Conservation (phyloP, 2,329 filamentous ascomycete genomes). For the Paraphoma chrysanthemicola region DNA sequence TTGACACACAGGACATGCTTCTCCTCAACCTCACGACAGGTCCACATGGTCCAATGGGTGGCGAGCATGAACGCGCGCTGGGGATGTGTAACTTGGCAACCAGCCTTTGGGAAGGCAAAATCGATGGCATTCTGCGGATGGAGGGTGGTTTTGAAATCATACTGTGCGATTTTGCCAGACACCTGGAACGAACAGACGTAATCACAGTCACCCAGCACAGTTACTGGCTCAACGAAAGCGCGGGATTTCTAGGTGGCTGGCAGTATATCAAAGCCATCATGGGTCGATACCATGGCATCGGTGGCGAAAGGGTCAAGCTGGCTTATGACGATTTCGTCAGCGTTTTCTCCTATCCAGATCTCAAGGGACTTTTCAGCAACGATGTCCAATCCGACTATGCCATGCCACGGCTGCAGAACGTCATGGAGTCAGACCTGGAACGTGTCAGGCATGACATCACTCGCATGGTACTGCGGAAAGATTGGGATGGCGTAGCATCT, state of each 20-base stretch:
- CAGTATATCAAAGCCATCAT: constrained; percentile 51
- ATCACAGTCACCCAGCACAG: constrained; percentile 9
- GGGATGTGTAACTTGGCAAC: constrained; percentile 63
- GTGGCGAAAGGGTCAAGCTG: constrained; percentile 51
- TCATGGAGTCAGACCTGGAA: constrained; percentile 39
- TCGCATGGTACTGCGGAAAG: constrained; percentile 48
- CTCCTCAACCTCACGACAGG: constrained; percentile 54
- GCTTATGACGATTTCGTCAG: constrained; percentile 60
- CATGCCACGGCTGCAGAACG: constrained; percentile 51
- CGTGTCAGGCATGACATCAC: constrained; percentile 55
- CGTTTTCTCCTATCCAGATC: constrained; percentile 50
- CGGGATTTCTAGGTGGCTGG: constrained; percentile 23
- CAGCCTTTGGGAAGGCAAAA: constrained; percentile 56
- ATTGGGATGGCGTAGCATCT: constrained; percentile 7
- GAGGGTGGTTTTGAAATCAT: constrained; percentile 76
- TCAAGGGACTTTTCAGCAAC: constrained; percentile 50
- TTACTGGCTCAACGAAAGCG: background rate
- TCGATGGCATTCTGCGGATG: constrained; percentile 72
- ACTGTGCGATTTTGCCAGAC: constrained; percentile 66
- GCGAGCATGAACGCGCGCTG: constrained; percentile 58
- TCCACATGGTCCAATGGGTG: constrained; percentile 46
- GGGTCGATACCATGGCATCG: constrained; percentile 54
- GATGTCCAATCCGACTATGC: constrained; percentile 36
- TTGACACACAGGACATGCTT: constrained; percentile 71
- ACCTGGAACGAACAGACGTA: constrained; percentile 34